Conservation (phyloP, 2,329 filamentous ascomycete species). For the Trichoderma hamatum region DNA sequence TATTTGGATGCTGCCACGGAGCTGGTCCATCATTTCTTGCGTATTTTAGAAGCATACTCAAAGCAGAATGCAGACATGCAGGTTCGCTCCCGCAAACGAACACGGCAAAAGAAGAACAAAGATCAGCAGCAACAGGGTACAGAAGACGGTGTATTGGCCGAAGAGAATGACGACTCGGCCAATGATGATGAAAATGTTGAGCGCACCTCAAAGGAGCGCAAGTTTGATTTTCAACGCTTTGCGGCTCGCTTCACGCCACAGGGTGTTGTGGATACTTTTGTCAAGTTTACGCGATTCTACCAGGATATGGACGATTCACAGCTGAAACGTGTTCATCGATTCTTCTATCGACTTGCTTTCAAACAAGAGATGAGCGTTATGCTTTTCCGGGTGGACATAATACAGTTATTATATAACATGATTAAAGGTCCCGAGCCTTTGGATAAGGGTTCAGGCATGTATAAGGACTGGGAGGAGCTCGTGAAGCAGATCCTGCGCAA, state of each 20-base stretch:
- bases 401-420: conserved; percentile 85
- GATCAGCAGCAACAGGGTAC: conserved; percentile 48
- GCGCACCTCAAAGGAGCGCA: conserved; percentile 75
- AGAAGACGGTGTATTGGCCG: conserved; percentile 52
- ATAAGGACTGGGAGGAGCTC: conserved; percentile 89
- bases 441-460: conserved; percentile 66
- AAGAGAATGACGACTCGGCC: conserved; percentile 69
- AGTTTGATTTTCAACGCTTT: conserved; percentile 91
- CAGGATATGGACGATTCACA: conserved; percentile 77
- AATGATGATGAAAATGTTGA: conserved; percentile 74
- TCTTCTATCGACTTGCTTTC: conserved; percentile 91
- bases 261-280: conserved; percentile 84
- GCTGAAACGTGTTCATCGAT: conserved; percentile 88
- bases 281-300: conserved; percentile 78
- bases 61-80: conserved; percentile 96
- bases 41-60: conserved; percentile 88
- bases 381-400: conserved; percentile 87
- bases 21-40: conserved; percentile 85
- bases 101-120: conserved; percentile 76
- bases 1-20: conserved; percentile 93
- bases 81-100: conserved; percentile 77
- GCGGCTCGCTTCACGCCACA: conserved; percentile 80
- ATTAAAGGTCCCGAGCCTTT: conserved; percentile 84
- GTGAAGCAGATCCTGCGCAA: conserved; percentile 80
- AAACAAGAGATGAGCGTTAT: conserved; percentile 90